Percentiles rank a stretch among this genome's conserved stretches.
These are phyloP conservation scores for Haematococcus sp. DNA, from an alignment of 139 green algal species.

Conservation along the genomic window DNA sequence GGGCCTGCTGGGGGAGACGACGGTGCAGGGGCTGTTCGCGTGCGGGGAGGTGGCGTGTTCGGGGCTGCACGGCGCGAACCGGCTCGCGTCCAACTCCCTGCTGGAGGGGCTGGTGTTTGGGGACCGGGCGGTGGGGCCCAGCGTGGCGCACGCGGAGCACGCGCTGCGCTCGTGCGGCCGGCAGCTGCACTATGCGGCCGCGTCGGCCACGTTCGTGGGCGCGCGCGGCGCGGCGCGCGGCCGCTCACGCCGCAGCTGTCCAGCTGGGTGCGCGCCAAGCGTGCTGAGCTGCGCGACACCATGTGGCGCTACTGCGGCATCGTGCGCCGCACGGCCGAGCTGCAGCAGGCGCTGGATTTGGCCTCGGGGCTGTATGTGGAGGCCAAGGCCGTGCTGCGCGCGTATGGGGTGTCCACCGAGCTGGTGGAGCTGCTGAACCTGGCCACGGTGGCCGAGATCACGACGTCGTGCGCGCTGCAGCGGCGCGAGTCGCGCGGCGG, in stretches of 20 bases:
- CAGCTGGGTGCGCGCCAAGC: slow-evolving; percentile 40
- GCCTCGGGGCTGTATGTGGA: slow-evolving; percentile 63
- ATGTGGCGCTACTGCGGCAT: slow-evolving; percentile 95
- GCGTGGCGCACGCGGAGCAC: slow-evolving; percentile 72
- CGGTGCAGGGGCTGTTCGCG: slow-evolving; percentile 86
- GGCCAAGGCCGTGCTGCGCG: slow-evolving; percentile 46
- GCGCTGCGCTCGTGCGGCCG: slow-evolving; percentile 38
- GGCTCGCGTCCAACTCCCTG: slow-evolving; percentile 94
- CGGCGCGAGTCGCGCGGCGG: slow-evolving; percentile 81
- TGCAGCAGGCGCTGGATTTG: slow-evolving; percentile 53
- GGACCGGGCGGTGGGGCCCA: slow-evolving; percentile 73
- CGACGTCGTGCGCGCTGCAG: slow-evolving; percentile 76
- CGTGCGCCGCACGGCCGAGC: slow-evolving; percentile 62
- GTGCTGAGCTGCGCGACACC: slow-evolving; percentile 55
- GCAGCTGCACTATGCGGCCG: slow-evolving; percentile 48
- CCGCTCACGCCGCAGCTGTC: slow-evolving; percentile 7
- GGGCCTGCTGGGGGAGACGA: slow-evolving; percentile 85
- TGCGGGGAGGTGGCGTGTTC: slow-evolving; percentile 91
- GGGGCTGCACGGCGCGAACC: slow-evolving; percentile 96
- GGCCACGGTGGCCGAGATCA: slow-evolving; percentile 78
- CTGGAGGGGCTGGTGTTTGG: slow-evolving; percentile 97
- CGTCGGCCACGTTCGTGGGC: slow-evolving; percentile 41
- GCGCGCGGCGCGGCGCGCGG: slow-evolving; percentile 7
- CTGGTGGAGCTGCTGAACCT: slow-evolving; percentile 91
- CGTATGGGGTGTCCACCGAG: slow-evolving; percentile 57